Base-by-base conservation (phyloP, 2,329 filamentous ascomycete species). In the Botrytis fabae region DNA sequence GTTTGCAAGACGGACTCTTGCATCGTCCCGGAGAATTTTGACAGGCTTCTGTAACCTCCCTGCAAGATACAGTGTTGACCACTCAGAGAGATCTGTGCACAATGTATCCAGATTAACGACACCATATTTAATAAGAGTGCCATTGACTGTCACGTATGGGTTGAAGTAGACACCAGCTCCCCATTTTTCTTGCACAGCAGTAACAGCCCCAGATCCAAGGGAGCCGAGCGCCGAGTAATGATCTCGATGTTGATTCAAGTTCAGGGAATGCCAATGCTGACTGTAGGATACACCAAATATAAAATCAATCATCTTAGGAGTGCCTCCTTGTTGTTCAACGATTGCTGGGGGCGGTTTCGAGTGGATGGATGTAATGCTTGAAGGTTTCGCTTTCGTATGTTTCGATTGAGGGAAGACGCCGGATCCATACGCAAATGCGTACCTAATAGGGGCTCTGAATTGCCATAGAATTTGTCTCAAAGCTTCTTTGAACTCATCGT, bases 141-240 rank as follows among this genome's bases (percentile, higher is more conserved):
- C 97, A 79, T 98, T 97, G 74, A 98, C 91, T 3, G 93, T 95
- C 66, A 99, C 90, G 81, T 95, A 98, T 0, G 96, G 95, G 79
- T 99, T 97, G 84, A 98, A 99, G 83, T 99, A 99, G 57, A 98
- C 94, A 10, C 96, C 97, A 0, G 96, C 96, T 60, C 96, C 96
- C 85, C 92, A 93, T 76, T 86, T 88, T 79, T 98, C 93, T 82
- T 99, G 95, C 32, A 98, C 90, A 71, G 90, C 87, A 22, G 93
- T 94, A 28, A 98, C 93, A 6, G 93, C 87, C 44, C 90, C 95
- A 1, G 95, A 98, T 1, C 95, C 95, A 32, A 98, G 83, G 22
- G 90, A 91, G 1, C 93, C 93, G 32, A 99, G 85, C 18, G 88
- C 91, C 1, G 95, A 98, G 83, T 99, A 99, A 82, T 99, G 96